Conservation (phyloP, 495 filamentous ascomycete species). For the Aspergillus coremiiformis region DNA sequence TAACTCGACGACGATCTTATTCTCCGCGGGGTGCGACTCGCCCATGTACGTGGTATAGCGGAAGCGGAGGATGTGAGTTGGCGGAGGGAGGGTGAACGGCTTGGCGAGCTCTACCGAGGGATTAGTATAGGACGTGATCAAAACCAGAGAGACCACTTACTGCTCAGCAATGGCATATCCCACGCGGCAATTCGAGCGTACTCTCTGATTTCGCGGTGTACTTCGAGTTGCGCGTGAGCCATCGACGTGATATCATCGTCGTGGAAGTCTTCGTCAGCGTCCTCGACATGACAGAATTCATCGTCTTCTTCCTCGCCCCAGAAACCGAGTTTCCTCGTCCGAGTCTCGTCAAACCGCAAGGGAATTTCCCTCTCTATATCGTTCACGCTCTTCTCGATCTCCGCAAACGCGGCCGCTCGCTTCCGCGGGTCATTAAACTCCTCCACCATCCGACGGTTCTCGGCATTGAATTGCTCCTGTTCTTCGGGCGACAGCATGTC, state of each 20-base stretch:
- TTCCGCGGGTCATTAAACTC: constrained; percentile 34
- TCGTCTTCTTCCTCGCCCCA: constrained; percentile 50
- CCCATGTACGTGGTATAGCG: constrained; percentile 97
- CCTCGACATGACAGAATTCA: constrained; percentile 43
- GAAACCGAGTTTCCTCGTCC: constrained; percentile 31
- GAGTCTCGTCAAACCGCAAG: constrained; percentile 30
- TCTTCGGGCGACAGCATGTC: constrained; percentile 43
- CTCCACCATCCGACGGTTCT: constrained; percentile 29
- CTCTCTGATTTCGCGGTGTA: constrained; percentile 81
- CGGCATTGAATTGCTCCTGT: constrained; percentile 34
- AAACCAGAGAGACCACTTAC: constrained; percentile 44
- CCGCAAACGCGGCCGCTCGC: constrained; percentile 24
- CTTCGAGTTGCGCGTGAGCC: constrained; percentile 79
- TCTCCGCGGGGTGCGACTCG: constrained; percentile 81
- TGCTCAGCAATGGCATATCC: constrained; percentile 88
- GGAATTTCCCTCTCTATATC: constrained; percentile 30
- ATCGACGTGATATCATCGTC: constrained; percentile 76
- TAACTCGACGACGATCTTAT: constrained; percentile 92
- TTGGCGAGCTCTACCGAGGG: constrained; percentile 60
- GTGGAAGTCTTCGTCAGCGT: constrained; percentile 56
- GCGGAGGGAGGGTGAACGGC: constrained; percentile 64
- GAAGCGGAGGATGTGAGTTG: constrained; percentile 69
- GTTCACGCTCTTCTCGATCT: constrained; percentile 25
- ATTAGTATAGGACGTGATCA: not conserved
- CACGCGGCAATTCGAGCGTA: constrained; percentile 84